Conservation (phyloP, 1,284 basidiomycete species). For the Athelia sp. region DNA sequence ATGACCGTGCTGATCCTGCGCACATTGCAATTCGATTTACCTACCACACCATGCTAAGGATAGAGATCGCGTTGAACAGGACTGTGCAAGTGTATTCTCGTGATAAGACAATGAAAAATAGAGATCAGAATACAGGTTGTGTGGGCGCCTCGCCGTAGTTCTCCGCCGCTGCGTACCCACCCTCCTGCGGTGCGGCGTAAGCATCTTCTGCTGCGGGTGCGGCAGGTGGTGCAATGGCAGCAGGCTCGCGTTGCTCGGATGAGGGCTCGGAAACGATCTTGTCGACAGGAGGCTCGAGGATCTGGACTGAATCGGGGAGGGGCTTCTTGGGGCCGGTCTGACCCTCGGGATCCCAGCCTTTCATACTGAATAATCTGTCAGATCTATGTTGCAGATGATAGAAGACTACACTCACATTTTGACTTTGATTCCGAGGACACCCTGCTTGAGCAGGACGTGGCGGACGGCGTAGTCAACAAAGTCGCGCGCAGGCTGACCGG, state of each 20-base stretch:
- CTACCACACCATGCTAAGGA: too few relatives aligned
- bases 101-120: neutral
- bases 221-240: constrained; percentile 42
- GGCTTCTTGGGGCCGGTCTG: constrained; percentile 87
- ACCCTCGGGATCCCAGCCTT: constrained; percentile 92
- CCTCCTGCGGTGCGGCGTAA: constrained; percentile 33
- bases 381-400: constrained; percentile 3
- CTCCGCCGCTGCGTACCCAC: constrained; percentile 25
- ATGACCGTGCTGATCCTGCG: constrained; percentile 20
- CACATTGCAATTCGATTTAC: too few relatives aligned
- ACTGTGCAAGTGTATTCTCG: neutral
- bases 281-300: constrained; percentile 81
- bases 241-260: constrained; percentile 74
- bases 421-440: constrained; percentile 99
- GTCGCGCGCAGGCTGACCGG: constrained; percentile 95
- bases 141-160: constrained; percentile 30
- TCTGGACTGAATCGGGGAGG: constrained; percentile 93
- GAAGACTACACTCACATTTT: constrained; percentile 75
- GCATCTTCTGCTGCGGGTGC: constrained; percentile 47
- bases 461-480: constrained; percentile 98
- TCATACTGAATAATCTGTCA: constrained; percentile 66
- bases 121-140: neutral
- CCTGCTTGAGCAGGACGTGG: constrained; percentile 98
- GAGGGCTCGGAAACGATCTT: constrained; percentile 76
- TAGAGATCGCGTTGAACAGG: too few relatives aligned